phyloP scores from a whole-genome alignment of 306 rosid genomes.

The Chamaecrista fasciculata region DNA sequence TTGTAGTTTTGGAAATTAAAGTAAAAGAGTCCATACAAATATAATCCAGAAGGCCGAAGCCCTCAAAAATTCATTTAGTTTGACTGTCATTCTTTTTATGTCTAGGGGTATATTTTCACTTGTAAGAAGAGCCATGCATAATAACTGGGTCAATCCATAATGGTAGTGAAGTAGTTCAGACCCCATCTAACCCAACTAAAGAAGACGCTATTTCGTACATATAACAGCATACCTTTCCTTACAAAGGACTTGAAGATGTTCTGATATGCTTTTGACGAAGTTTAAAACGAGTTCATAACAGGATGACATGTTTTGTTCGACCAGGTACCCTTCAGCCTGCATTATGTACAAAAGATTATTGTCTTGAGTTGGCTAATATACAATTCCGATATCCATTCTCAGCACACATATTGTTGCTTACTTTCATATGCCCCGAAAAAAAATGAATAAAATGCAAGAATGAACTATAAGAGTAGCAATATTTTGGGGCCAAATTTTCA shows the following conservation, averaged over 20 bases:
- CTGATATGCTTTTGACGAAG: constrained; percentile 41
- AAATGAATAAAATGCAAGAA: constrained; percentile 1
- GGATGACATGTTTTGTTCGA: constrained; percentile 56
- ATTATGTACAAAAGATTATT: constrained; percentile 15
- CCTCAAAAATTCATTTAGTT: not conserved
- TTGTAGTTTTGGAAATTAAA: constrained; percentile 35
- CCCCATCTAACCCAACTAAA: no score
- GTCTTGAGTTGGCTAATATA: not conserved
- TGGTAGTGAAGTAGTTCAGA: no score
- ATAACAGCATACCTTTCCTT: constrained; percentile 51
- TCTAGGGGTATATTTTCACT: no score
- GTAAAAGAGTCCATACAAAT: not conserved
- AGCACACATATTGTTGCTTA: not conserved
- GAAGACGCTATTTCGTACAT: not conserved
- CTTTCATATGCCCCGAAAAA: not conserved
- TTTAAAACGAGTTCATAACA: constrained; percentile 58
- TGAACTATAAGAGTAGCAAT: not conserved
- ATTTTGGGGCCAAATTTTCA: not conserved
- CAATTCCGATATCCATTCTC: not conserved
- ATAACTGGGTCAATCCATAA: no score
- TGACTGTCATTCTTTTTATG: not conserved
- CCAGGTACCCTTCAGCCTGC: constrained; percentile 77
- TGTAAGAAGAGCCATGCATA: no score
- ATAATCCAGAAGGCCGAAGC: not conserved
- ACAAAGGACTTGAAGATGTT: constrained; percentile 45